Evolutionary conservation across 1,284 basidiomycete species (phyloP).

Genomic region (Melampsora larici-populina): DNA sequence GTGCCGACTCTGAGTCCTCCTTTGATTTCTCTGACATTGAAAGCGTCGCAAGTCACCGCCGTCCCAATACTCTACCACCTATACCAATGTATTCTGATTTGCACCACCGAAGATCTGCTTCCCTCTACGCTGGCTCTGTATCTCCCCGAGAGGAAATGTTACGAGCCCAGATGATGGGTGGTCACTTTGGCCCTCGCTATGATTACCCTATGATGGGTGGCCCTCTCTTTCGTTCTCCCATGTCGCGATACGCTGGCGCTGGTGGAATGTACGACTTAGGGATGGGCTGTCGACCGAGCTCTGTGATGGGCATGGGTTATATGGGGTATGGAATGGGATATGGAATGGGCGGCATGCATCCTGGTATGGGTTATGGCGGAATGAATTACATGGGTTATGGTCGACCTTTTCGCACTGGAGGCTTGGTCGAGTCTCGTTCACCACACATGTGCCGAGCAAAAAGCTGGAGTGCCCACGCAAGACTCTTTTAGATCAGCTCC

Average conservation of each 20-base stretch:
- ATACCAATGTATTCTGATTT: too few relatives aligned
- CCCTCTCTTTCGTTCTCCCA: too few relatives aligned
- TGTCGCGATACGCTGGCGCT: too few relatives aligned
- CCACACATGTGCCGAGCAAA: constrained; percentile 30
- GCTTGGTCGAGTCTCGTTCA: constrained; percentile 27
- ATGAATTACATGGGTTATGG: not conserved
- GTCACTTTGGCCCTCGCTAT: not conserved
- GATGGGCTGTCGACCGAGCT: too few relatives aligned
- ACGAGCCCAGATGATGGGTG: constrained; percentile 32
- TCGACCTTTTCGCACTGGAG: constrained; percentile 25
- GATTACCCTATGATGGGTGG: too few relatives aligned
- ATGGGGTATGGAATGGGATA: constrained; percentile 7
- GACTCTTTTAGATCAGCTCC: not conserved
- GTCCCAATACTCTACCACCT: too few relatives aligned
- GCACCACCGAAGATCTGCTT: too few relatives aligned
- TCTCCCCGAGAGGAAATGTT: constrained; percentile 20
- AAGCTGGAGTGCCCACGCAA: constrained; percentile 35
- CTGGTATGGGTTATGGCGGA: not conserved
- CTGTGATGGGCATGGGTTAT: not conserved
- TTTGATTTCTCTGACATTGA: too few relatives aligned
- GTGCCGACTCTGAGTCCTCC: too few relatives aligned
- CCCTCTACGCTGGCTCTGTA: too few relatives aligned
- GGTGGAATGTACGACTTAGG: constrained; percentile 4
- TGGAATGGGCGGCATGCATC: not conserved
- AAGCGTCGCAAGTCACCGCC: too few relatives aligned